These are phyloP conservation scores for Carex kokanica DNA, from an alignment of 176 grass and related monocot genomes.

Conservation along the genomic window DNA sequence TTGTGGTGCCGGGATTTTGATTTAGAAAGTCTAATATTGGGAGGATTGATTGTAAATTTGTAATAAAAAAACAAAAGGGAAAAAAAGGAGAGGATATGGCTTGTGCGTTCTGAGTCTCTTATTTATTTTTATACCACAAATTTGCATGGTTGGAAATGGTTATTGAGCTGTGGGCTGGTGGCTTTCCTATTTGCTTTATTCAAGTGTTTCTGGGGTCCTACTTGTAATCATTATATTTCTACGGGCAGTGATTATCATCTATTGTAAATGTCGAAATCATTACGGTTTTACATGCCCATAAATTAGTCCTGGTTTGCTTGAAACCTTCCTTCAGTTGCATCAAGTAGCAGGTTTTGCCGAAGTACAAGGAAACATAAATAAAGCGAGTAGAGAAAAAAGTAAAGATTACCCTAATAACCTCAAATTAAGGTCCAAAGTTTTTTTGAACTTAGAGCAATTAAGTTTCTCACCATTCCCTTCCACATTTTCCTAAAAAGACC, in stretches of 20 bases:
- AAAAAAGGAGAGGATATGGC: background rate
- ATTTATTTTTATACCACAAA: background rate
- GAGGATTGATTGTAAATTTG: background rate
- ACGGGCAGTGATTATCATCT: background rate
- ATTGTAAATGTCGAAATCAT: background rate
- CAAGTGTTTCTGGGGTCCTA: background rate
- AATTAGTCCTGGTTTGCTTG: no score
- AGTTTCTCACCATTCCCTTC: background rate
- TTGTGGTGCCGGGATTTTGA: background rate
- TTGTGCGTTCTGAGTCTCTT: background rate
- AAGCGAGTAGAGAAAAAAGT: background rate
- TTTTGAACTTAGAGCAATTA: background rate
- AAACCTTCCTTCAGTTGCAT: background rate
- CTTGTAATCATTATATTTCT: background rate
- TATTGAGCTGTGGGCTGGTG: background rate
- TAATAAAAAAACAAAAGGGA: background rate
- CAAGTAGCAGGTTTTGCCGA: background rate
- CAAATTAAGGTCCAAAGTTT: no score
- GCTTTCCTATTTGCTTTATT: background rate
- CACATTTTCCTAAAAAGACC: background rate
- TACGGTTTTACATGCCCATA: background rate
- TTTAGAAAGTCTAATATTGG: background rate
- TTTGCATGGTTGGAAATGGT: background rate
- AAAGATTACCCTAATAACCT: background rate
- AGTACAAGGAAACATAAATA: background rate